Conservation (phyloP, 2,329 filamentous ascomycete genomes). For the Colletotrichum camelliae region DNA sequence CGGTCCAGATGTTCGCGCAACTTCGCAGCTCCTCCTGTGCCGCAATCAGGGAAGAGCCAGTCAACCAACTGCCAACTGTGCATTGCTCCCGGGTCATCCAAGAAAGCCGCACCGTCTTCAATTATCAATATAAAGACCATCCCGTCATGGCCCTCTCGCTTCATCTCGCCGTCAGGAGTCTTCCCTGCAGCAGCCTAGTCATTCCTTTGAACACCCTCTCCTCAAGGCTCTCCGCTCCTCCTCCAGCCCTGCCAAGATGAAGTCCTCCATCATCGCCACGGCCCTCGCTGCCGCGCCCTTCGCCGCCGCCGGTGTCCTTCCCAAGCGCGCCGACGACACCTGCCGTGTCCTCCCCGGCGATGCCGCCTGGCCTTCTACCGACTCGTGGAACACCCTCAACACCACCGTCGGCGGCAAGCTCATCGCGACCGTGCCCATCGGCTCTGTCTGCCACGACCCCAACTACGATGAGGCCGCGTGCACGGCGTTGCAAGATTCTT, state of each 20-base stretch:
- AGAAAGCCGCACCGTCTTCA: neutral
- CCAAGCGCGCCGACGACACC: constrained; percentile 3
- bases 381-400: constrained; percentile 57
- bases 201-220: constrained; percentile 1
- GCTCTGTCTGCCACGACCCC: constrained; percentile 54
- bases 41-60: neutral
- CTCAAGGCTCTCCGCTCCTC: neutral
- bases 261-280: constrained; percentile 7
- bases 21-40: neutral
- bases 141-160: neutral
- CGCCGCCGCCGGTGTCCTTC: constrained; percentile 9
- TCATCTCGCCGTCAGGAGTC: constrained; percentile 9
- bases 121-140: constrained; percentile 15
- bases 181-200: constrained; percentile 20
- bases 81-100: neutral
- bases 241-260: constrained; percentile 12
- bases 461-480: constrained; percentile 51
- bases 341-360: constrained; percentile 56
- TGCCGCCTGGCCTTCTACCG: constrained; percentile 54
- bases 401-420: constrained; percentile 53
- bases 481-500: constrained; percentile 36
- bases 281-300: constrained; percentile 11
- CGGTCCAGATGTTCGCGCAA: neutral
- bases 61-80: neutral
- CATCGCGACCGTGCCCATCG: constrained; percentile 58